phyloP scores from a whole-genome alignment of 768 basidiomycete species.

The Termitomyces sp. region DNA sequence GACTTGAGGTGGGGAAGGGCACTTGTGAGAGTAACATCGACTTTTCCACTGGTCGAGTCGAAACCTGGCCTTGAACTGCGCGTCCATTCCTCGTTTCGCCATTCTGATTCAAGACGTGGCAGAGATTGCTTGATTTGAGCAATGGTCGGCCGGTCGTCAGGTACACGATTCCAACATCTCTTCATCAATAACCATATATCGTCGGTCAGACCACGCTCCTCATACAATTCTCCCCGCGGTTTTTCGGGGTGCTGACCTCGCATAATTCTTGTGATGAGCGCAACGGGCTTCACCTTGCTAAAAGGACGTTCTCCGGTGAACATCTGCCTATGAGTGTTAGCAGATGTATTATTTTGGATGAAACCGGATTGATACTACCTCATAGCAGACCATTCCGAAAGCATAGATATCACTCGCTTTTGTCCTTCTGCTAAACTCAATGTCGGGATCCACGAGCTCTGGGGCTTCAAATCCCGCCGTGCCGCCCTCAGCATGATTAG shows the following conservation, averaged over 20 bases:
- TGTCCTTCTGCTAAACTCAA: conserved; percentile 10
- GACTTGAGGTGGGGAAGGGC: conserved; percentile 5
- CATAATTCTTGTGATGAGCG: background rate
- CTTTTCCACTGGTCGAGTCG: background rate
- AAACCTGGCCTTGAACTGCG: conserved; percentile 4
- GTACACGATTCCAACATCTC: conserved; percentile 8
- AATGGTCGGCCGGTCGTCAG: conserved; percentile 2
- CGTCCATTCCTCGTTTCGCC: conserved; percentile 5
- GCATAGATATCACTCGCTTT: conserved; percentile 17
- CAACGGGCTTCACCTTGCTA: background rate
- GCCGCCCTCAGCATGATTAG: conserved; percentile 20
- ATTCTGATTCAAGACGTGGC: background rate
- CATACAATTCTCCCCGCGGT: background rate
- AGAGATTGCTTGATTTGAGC: conserved; percentile 1
- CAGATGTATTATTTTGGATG: background rate
- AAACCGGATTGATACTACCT: conserved; percentile 1
- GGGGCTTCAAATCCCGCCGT: conserved; percentile 36
- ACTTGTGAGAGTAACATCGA: background rate
- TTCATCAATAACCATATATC: conserved; percentile 11
- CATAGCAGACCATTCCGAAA: conserved; percentile 19
- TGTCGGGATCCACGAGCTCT: conserved; percentile 28
- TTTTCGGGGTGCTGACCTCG: conserved; percentile 2
- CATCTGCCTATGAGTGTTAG: background rate
- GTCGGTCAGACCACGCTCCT: conserved; percentile 10
- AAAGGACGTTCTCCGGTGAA: conserved; percentile 5